Conservation (phyloP, 805 yeast species). For the Diddensiella transvaalensis region DNA sequence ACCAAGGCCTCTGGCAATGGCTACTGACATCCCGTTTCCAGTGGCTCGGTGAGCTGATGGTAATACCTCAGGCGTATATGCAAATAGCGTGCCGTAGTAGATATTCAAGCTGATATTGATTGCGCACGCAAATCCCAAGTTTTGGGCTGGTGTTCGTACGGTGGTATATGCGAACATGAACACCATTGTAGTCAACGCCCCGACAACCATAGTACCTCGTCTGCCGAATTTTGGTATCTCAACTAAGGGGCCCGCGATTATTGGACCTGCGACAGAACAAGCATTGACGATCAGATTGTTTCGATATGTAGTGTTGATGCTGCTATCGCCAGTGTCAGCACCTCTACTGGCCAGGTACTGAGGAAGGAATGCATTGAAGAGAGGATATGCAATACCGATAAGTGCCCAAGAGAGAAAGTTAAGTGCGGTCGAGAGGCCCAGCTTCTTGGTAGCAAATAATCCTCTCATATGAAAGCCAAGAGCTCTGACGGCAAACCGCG, state of each 20-base stretch:
- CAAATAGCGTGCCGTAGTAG: conserved; percentile 58
- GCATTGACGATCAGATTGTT: conserved; percentile 41
- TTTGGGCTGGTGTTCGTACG: conserved; percentile 51
- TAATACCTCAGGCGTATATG: conserved; percentile 64
- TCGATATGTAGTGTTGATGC: conserved; percentile 26
- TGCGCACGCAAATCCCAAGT: conserved; percentile 48
- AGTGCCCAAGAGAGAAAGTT: conserved; percentile 52
- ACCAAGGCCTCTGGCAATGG: conserved; percentile 45
- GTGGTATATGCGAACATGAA: conserved; percentile 62
- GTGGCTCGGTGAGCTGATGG: conserved; percentile 54
- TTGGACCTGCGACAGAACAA: conserved; percentile 50
- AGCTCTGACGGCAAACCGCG: conserved; percentile 24
- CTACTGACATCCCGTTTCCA: conserved; percentile 58
- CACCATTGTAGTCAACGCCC: conserved; percentile 53
- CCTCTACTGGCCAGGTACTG: conserved; percentile 50
- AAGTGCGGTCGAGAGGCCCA: conserved; percentile 46
- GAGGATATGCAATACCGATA: conserved; percentile 56
- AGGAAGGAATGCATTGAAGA: conserved; percentile 53
- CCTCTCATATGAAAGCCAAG: conserved; percentile 40
- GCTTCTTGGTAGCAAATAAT: conserved; percentile 44
- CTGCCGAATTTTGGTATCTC: conserved; percentile 30
- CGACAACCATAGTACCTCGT: conserved; percentile 52
- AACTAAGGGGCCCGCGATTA: conserved; percentile 39
- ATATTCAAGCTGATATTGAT: conserved; percentile 48
- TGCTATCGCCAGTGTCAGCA: conserved; percentile 32